Percentiles rank a stretch among this genome's conserved stretches.
phyloP scores from a whole-genome alignment of 768 basidiomycete genomes.

The Rhizopogon vesiculosus region DNA sequence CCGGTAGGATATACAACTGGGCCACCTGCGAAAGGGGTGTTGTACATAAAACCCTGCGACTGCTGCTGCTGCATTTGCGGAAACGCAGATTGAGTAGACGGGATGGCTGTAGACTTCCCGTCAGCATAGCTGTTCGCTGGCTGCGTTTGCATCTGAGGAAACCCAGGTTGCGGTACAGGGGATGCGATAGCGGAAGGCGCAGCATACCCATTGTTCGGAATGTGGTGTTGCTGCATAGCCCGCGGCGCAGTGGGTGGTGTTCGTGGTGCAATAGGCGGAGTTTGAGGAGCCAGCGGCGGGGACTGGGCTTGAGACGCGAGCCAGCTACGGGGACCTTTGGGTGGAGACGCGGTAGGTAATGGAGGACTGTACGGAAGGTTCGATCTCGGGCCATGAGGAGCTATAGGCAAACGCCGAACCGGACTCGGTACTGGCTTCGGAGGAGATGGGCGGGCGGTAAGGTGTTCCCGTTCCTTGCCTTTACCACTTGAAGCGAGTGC shows the following conservation, averaged over 20 bases:
- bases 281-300: background rate
- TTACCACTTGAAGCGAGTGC: background rate
- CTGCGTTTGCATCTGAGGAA: background rate
- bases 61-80: background rate
- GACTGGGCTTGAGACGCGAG: background rate
- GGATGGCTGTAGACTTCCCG: background rate
- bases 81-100: background rate
- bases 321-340: slow-evolving; percentile 1
- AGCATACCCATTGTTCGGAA: background rate
- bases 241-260: background rate
- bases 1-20: background rate
- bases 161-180: background rate
- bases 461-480: slow-evolving; percentile 1
- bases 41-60: background rate
- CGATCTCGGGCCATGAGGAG: background rate
- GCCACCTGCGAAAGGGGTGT: background rate
- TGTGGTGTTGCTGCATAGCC: background rate
- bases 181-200: background rate
- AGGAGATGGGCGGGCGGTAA: background rate
- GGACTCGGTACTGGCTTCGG: background rate
- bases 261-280: background rate
- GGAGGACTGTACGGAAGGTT: background rate
- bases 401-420: background rate
- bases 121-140: background rate
- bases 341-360: background rate